phyloP scores from a whole-genome alignment of 768 basidiomycete genomes.

The Xerocomellus amylosporus region DNA sequence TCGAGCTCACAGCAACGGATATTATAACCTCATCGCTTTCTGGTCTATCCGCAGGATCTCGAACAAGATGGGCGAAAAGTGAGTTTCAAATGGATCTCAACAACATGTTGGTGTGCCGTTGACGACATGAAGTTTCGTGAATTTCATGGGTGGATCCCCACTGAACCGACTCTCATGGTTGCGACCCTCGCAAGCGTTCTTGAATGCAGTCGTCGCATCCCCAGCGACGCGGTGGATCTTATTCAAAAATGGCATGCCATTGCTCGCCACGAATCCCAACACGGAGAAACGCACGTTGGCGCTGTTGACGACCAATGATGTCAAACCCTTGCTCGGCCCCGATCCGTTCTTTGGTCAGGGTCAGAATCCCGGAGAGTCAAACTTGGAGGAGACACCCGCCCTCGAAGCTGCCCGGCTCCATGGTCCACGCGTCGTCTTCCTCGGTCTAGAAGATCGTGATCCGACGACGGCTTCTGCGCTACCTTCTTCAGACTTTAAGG shows the following conservation, averaged over 20 bases:
- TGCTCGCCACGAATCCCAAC: slow-evolving; percentile 42
- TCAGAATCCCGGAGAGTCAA: slow-evolving; percentile 38
- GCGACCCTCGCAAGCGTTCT: slow-evolving; percentile 66
- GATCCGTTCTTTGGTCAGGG: slow-evolving; percentile 74
- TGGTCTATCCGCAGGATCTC: slow-evolving; percentile 8
- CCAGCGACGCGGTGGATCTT: slow-evolving; percentile 73
- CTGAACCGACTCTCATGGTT: slow-evolving; percentile 84
- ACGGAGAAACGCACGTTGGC: slow-evolving; percentile 43
- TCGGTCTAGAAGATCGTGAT: slow-evolving; percentile 69
- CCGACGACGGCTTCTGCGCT: slow-evolving; percentile 46
- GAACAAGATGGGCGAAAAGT: slow-evolving; percentile 32
- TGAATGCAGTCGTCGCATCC: slow-evolving; percentile 64
- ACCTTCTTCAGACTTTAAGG: slow-evolving; percentile 62
- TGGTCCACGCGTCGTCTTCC: slow-evolving; percentile 66
- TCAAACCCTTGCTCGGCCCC: slow-evolving; percentile 63
- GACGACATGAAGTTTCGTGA: slow-evolving; percentile 38
- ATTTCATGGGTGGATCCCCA: slow-evolving; percentile 61
- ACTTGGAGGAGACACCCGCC: slow-evolving; percentile 24
- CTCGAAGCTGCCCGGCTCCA: slow-evolving; percentile 60
- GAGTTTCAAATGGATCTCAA: slow-evolving; percentile 10
- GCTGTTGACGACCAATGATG: slow-evolving; percentile 56
- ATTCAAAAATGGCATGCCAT: slow-evolving; percentile 71
- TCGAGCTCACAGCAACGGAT: not conserved
- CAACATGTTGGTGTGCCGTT: not conserved
- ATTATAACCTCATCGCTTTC: not conserved